Evolutionary conservation across 176 grass and related monocot species (phyloP), one percentile per base, ranked within the genome.

Genomic region (Juncus inflexus): DNA sequence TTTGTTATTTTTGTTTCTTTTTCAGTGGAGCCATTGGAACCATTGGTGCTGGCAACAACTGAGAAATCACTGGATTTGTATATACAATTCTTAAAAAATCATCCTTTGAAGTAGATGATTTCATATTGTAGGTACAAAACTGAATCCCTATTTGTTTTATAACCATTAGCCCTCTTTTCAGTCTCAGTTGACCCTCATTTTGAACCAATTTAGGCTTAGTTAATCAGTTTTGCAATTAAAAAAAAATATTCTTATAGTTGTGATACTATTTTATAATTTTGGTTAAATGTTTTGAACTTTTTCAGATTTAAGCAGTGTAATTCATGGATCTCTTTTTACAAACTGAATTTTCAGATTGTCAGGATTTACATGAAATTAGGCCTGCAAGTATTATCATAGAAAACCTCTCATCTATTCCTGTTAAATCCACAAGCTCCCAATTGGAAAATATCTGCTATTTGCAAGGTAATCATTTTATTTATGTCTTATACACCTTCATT

Each of bases 1-100:
- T 36, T 73, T 63, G 9, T 69, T 38, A 35, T 73, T 63, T 6
- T 69, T 7, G 3, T 14, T 63, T 76, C 79, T 62, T 65, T 82
- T 65, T 79, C 80, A 91, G 87, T 83, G 63, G 87, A 97, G 67
- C 87, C 87, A 63, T 77, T 84, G 35, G 85, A 91, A 13, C 61
- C 60, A 43, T 80, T 64, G 7, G 70, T 83, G 42, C 73, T 81
- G 67, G 80, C 86, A 72, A 84, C 88, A 72, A 66, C 83, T 8
- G 92, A 85, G 60, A 91, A 79, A 74, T 80, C 87, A n/a, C 62
- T 91, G 85, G 87, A 89, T 55, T 83, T 97, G 42, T 83, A 74
- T 75, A 74, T 97, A 64, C 58, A 77, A 12, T 74, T 69, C 81
- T 74, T 97, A 3, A 87, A 97, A 86, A 81, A 79, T 97, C 92